Percentiles rank a stretch among this genome's conserved stretches.
Evolutionary conservation across 495 filamentous ascomycete genomes (phyloP).

Genomic region (Chaetomium cochliodes): DNA sequence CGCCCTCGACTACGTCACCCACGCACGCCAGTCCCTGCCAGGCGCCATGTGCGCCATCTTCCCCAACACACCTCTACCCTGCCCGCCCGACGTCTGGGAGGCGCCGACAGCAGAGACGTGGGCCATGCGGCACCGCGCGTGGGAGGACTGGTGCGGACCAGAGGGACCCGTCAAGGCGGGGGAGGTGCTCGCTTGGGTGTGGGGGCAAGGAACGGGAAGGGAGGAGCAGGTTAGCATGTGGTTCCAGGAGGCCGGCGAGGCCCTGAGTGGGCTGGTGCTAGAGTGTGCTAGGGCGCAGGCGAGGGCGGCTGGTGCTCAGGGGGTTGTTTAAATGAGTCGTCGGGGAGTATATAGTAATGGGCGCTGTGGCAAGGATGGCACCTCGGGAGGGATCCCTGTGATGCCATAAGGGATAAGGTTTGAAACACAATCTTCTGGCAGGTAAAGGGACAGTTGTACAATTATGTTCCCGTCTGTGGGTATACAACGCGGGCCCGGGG

Average conservation of each 20-base stretch:
- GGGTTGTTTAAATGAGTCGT: not conserved
- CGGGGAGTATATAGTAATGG: no score
- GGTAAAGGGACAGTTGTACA: no score
- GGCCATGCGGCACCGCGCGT: not conserved
- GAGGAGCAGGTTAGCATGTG: not conserved
- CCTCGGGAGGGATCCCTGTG: no score
- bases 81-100: slow-evolving; percentile 3
- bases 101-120: slow-evolving; percentile 2
- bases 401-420: no score
- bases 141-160: not conserved
- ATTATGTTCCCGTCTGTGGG: no score
- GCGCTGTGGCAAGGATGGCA: no score
- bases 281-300: slow-evolving; percentile 9
- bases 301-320: not conserved
- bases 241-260: not conserved
- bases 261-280: not conserved
- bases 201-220: not conserved
- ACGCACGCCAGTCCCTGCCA: slow-evolving; percentile 1
- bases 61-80: not conserved
- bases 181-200: slow-evolving; percentile 3
- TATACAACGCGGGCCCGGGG: no score
- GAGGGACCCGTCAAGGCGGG: not conserved
- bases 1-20: slow-evolving; percentile 12
- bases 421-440: no score
- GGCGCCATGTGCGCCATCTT: not conserved